Base-by-base conservation (phyloP, 805 yeast species). In the Wickerhamomyces chambardii region DNA sequence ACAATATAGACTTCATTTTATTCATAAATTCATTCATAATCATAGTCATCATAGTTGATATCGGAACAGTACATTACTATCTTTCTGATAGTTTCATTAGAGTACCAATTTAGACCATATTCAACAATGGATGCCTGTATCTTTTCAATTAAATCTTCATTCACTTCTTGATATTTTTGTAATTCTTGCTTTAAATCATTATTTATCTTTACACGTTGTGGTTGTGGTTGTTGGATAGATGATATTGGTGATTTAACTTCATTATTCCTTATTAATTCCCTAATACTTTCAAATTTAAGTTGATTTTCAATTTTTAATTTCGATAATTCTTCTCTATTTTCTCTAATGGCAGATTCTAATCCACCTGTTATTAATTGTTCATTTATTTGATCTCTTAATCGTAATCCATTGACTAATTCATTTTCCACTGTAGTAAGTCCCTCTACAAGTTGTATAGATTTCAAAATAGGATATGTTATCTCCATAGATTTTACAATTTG, bases 81-180 rank as follows among this genome's bases (percentile, higher is more conserved):
- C 4, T 56, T 53, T 8, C 35, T 37, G 21, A 63, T 36, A 10
- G 36, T 38, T 6, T 50, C 51, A 36, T 63, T 63, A 1, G 46
- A 35, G 10, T 42, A 39, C 52, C 66, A 49, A 36, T 64, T 48
- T 2, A 56, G 38, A 3, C 64, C 59, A 25, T 55, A 41, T 11
- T 64, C 53, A 1, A 64, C 51, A 0, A 64, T 46, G 19, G 59
- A 37, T 17, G 54, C 50, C 7, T 51, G 45, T 7, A 61, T 55
- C 15, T 45, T 36, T 10, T 45, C 48, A 1, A 46, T 38, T 7
- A 37, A 24, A 15, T 29, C 29, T 12, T 15, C 19, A 5, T 19
- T 24, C 28, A 17, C 25, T 11, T 18, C 10, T 30, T 34, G 17
- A 7, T 18, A 15, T 24, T 22, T n/a, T 14, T 29, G 3, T 3